Evolutionary conservation across 2,329 filamentous ascomycete species (phyloP).

Genomic region (Colletotrichum australisinense): DNA sequence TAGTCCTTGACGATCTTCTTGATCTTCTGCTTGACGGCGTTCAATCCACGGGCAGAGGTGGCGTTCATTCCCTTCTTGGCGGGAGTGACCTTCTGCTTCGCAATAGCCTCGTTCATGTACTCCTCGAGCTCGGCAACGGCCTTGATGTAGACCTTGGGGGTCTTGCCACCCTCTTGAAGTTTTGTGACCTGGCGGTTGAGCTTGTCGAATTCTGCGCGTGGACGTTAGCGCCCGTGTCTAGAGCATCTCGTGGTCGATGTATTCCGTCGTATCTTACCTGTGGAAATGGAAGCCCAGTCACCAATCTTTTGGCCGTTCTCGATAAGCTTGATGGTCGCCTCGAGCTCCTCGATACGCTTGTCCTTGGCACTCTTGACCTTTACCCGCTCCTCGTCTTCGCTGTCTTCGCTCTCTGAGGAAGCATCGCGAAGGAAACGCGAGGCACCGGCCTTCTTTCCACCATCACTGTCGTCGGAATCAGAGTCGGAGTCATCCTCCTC

Average conservation of each 20-base stretch:
- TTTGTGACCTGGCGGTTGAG: constrained; percentile 88
- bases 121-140: constrained; percentile 94
- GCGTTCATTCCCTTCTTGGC: constrained; percentile 99
- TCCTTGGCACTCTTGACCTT: constrained; percentile 98
- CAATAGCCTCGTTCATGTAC: constrained; percentile 90
- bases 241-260: not conserved
- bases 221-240: constrained; percentile 19
- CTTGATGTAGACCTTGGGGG: constrained; percentile 93
- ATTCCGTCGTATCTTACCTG: constrained; percentile 68
- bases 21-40: constrained; percentile 97
- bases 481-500: constrained; percentile 63
- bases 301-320: constrained; percentile 98
- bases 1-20: constrained; percentile 99
- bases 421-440: constrained; percentile 81
- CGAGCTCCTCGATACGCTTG: constrained; percentile 94
- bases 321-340: constrained; percentile 88
- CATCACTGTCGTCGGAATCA: constrained; percentile 72
- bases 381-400: constrained; percentile 86
- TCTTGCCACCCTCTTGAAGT: constrained; percentile 79
- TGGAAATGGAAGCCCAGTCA: constrained; percentile 94
- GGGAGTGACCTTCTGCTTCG: constrained; percentile 93
- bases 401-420: constrained; percentile 82
- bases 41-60: constrained; percentile 91
- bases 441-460: constrained; percentile 76
- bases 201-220: constrained; percentile 85